These are phyloP conservation scores for Aphanomyces stellatus DNA, from an alignment of 352 stramenopile genomes.

Conservation along the genomic window DNA sequence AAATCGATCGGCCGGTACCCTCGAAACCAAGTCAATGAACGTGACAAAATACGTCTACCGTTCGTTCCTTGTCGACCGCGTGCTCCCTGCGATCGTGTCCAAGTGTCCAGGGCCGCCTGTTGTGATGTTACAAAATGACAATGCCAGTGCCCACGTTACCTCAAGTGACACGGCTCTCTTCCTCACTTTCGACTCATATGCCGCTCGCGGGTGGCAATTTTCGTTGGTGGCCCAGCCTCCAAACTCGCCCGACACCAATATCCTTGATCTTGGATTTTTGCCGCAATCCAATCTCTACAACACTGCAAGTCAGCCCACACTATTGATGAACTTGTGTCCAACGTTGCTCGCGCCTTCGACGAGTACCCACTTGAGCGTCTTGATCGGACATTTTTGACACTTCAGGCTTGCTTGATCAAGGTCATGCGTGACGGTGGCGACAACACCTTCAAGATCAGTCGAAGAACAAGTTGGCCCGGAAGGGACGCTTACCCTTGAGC, in stretches of 20 bases:
- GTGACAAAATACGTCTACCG: not conserved
- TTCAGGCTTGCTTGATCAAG: not conserved
- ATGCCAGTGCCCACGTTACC: not conserved
- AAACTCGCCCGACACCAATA: not conserved
- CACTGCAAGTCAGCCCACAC: not conserved
- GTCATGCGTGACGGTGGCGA: not conserved
- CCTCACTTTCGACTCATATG: not conserved
- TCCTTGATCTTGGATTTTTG: not conserved
- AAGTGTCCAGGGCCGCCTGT: not conserved
- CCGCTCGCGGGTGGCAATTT: not conserved
- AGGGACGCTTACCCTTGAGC: not conserved
- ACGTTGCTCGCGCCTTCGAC: not conserved
- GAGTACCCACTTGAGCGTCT: not conserved
- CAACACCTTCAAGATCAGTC: not conserved
- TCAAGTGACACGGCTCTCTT: not conserved
- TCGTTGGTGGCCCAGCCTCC: not conserved
- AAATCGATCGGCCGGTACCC: constrained; percentile 19
- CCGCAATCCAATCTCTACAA: not conserved
- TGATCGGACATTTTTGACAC: not conserved
- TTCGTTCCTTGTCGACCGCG: not conserved
- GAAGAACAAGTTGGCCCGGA: not conserved
- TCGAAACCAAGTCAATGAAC: not conserved
- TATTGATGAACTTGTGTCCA: not conserved
- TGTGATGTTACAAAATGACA: not conserved
- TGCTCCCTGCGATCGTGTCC: not conserved